Evolutionary conservation across 2,329 filamentous ascomycete species (phyloP), one percentile per base, ranked within the genome.

Genomic region (Calycina marina): DNA sequence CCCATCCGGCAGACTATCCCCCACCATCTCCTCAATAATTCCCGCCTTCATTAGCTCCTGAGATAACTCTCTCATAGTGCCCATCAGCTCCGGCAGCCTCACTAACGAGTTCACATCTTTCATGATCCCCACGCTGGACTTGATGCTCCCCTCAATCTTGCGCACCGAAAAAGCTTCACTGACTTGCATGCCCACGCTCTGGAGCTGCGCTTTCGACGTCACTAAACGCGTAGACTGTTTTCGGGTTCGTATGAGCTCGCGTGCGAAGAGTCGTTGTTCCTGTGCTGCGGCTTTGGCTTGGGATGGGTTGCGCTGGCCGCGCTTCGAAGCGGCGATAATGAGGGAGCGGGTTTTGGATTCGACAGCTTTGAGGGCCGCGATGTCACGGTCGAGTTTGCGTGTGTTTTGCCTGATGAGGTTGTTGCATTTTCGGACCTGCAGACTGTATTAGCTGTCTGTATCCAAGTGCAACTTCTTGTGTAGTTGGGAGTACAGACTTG

Each of bases 1-100:
- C 36, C 85, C 77, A 42, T 77, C 69, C n/a, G 85, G 83, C 43
- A 96, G 61, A 26, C 68, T 75, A 53, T 96, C 88, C 29, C 77
- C 81, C 4, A 93, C 75, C 81, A 96, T 94, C 62, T 98, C 90
- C 63, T 96, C 88, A 39, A 96, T 93, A 43, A 98, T 88, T 11
- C 88, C 90, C 2, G 90, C 88, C 61, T 85, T 92, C 56, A 93
- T 80, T 44, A 96, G 60, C 65, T 96, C 90, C 36, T 77, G 67
- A 48, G 77, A 79, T 30, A 96, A 62, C 55, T 93, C 83, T 41
- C 75, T 67, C 88, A 96, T 96, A 6, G 86, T 94, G 10, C 71
- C 75, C 13, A 78, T 83, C 40, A 96, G 63, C 60, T 93, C 81
- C 8, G 90, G 90, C 46, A 98, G 58, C 16, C 77, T 68, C 30